phyloP scores from a whole-genome alignment of 2,329 filamentous ascomycete genomes.

The Fusarium piperis region DNA sequence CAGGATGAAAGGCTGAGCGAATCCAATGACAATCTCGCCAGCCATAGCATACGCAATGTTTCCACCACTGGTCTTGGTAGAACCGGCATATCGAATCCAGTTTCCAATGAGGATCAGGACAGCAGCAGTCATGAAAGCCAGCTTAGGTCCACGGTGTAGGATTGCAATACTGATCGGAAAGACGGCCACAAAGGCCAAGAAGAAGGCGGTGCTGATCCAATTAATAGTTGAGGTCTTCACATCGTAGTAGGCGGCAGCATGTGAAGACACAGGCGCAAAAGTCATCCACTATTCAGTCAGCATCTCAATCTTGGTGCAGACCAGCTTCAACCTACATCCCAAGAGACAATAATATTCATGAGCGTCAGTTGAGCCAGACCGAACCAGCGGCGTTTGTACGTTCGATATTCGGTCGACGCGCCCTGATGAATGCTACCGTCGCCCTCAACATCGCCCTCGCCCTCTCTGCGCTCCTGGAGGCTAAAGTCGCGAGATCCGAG shows the following conservation, averaged over 20 bases:
- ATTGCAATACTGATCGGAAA: conserved; percentile 80
- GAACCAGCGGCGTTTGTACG: conserved; percentile 89
- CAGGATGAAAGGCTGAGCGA: conserved; percentile 92
- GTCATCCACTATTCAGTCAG: conserved; percentile 76
- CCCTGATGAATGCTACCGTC: conserved; percentile 42
- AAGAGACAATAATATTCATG: conserved; percentile 92
- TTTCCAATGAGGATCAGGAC: conserved; percentile 82
- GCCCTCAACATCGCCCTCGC: conserved; percentile 31
- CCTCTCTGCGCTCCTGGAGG: conserved; percentile 39
- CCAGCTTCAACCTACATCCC: conserved; percentile 77
- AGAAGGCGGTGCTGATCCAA: conserved; percentile 89
- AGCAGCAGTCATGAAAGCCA: conserved; percentile 78
- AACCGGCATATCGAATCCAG: conserved; percentile 89
- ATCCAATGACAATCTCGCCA: conserved; percentile 88
- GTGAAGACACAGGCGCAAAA: conserved; percentile 83
- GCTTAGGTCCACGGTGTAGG: conserved; percentile 82
- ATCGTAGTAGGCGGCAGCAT: conserved; percentile 78
- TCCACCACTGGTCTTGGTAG: conserved; percentile 62
- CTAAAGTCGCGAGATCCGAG: conserved; percentile 43
- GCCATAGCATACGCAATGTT: conserved; percentile 84
- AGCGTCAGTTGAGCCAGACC: conserved; percentile 85
- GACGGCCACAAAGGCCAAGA: conserved; percentile 82
- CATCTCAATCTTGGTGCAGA: not conserved
- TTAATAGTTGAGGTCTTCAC: conserved; percentile 83
- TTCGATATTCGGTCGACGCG: conserved; percentile 49